A percentile compares a stretch with the other conserved stretches of the same genome.
Evolutionary conservation across 495 filamentous ascomycete genomes (phyloP).

Genomic region (Penicillium ochrochloron): DNA sequence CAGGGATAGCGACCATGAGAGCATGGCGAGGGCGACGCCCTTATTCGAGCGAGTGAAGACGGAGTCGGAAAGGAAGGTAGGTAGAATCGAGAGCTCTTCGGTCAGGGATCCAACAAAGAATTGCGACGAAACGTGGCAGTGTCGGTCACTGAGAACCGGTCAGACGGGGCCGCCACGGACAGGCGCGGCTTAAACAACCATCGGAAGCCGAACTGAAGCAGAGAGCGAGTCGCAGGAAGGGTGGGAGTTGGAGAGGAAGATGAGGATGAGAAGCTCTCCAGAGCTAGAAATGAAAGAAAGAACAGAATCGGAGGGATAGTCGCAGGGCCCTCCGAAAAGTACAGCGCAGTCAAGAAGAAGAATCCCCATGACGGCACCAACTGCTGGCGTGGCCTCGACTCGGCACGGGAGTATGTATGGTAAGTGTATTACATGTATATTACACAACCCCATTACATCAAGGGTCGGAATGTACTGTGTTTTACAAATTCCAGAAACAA

Average conservation of each 20-base stretch:
- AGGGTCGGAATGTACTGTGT: too few species aligned
- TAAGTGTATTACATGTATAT: conserved; percentile 14
- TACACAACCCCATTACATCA: too few species aligned
- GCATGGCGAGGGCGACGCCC: conserved; percentile 24
- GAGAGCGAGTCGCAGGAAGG: not conserved
- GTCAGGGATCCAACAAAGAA: conserved; percentile 2
- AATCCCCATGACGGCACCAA: conserved; percentile 10
- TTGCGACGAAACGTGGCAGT: conserved; percentile 5
- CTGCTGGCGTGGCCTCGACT: conserved; percentile 34
- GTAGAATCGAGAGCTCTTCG: conserved; percentile 17
- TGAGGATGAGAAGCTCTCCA: not conserved
- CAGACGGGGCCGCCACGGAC: conserved; percentile 23
- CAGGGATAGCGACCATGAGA: conserved; percentile 37
- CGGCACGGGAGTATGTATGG: conserved; percentile 10
- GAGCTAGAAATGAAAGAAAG: conserved; percentile 11
- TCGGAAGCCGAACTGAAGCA: conserved; percentile 17
- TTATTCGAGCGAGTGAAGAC: conserved; percentile 23
- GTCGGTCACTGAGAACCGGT: not conserved
- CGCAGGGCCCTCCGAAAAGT: conserved; percentile 10
- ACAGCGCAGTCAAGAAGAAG: conserved; percentile 12
- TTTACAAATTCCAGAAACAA: not conserved
- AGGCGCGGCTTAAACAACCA: conserved; percentile 24
- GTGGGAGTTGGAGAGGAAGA: not conserved
- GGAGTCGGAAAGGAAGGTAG: conserved; percentile 15
- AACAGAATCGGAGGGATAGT: conserved; percentile 22